Conservation (phyloP, 257 asterid genomes). For the Thymus quinquecostatus region DNA sequence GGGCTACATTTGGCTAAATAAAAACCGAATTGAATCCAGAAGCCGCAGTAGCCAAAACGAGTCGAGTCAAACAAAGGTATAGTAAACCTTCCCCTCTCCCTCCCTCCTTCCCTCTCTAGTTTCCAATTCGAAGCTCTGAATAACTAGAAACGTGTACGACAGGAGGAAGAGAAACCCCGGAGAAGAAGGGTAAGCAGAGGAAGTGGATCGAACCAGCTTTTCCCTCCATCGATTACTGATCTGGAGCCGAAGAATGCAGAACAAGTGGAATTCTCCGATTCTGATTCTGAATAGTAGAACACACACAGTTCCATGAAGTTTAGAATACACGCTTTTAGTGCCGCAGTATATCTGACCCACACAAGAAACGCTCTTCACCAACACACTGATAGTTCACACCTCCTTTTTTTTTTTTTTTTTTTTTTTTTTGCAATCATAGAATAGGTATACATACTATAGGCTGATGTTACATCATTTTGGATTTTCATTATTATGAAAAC, state of each 20-base stretch:
- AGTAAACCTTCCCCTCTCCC: slow-evolving; percentile 8
- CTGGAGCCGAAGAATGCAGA: slow-evolving; percentile 63
- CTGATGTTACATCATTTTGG: background rate
- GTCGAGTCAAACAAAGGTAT: slow-evolving; percentile 50
- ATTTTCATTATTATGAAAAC: background rate
- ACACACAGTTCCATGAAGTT: background rate
- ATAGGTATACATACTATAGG: background rate
- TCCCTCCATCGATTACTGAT: slow-evolving; percentile 82
- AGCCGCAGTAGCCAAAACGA: slow-evolving; percentile 33
- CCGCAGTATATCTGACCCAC: slow-evolving; percentile 2
- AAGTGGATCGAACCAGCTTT: slow-evolving; percentile 46
- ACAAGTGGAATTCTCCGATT: slow-evolving; percentile 62
- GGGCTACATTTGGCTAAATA: slow-evolving; percentile 69
- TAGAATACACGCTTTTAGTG: background rate
- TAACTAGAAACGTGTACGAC: slow-evolving; percentile 21
- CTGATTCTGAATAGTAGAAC: slow-evolving; percentile 61
- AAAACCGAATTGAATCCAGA: slow-evolving; percentile 52
- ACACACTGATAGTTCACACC: background rate
- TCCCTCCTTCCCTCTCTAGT: background rate
- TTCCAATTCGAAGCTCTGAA: background rate
- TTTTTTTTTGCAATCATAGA: background rate
- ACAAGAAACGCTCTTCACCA: slow-evolving; percentile 1
- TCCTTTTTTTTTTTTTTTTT: background rate
- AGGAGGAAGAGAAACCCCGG: slow-evolving; percentile 51
- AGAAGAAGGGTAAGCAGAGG: slow-evolving; percentile 46